These are phyloP conservation scores for Heterobasidion parviporum DNA, from an alignment of 1,284 basidiomycete species.

Conservation along the genomic window DNA sequence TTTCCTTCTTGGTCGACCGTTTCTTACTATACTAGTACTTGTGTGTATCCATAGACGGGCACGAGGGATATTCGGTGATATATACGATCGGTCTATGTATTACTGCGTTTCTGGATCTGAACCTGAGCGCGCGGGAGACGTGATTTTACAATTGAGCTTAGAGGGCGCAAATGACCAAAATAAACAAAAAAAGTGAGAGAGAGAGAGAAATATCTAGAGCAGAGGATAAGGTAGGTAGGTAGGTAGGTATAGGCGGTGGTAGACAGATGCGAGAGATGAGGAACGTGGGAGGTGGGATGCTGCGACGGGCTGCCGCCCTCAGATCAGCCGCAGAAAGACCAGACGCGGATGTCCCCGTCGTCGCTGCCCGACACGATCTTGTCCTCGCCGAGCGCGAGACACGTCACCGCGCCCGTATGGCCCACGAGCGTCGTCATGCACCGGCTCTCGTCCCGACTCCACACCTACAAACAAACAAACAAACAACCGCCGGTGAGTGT, in stretches of 20 bases:
- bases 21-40: no score
- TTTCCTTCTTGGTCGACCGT: no score
- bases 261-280: background rate
- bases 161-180: no score
- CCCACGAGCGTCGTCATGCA: constrained; percentile 91
- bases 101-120: no score
- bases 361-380: constrained; percentile 95
- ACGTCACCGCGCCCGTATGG: constrained; percentile 91
- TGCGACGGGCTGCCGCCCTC: no score
- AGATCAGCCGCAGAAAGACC: constrained; percentile 60
- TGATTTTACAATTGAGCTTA: no score
- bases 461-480: constrained; percentile 65
- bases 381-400: constrained; percentile 86
- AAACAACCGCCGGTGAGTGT: no score
- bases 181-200: background rate
- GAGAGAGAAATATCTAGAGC: background rate
- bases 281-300: no score
- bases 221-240: constrained; percentile 2
- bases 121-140: no score
- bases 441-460: constrained; percentile 86
- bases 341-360: constrained; percentile 75
- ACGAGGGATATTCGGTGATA: no score
- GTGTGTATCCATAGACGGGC: no score
- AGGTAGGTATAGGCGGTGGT: background rate
- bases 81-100: no score